Evolutionary conservation across 1,139 yeast species (phyloP).

Genomic region (Nakaseomyces delphensis): DNA sequence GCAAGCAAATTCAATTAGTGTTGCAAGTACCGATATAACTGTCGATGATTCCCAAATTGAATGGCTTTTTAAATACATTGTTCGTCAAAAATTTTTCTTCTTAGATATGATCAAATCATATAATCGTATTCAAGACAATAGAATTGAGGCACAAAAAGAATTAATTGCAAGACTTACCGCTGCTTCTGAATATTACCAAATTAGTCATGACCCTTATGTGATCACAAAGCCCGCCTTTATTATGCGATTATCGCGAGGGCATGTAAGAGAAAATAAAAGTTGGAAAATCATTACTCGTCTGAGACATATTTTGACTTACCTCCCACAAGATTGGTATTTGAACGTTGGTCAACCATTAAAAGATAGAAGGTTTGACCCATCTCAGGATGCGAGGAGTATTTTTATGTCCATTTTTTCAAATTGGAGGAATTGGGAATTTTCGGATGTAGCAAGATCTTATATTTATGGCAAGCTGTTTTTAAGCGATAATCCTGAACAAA

Average conservation of each 20-base stretch:
- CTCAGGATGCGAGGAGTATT: constrained; percentile 44
- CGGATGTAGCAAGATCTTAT: constrained; percentile 47
- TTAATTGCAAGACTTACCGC: constrained; percentile 40
- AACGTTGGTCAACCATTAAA: constrained; percentile 19
- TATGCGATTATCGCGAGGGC: constrained; percentile 59
- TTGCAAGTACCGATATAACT: constrained; percentile 33
- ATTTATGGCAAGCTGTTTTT: constrained; percentile 36
- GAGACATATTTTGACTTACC: constrained; percentile 56
- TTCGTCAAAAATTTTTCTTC: constrained; percentile 21
- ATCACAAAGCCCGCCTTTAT: constrained; percentile 82
- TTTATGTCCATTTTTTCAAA: constrained; percentile 52
- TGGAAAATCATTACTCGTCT: constrained; percentile 81
- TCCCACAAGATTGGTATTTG: constrained; percentile 49
- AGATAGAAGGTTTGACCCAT: constrained; percentile 33
- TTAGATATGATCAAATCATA: constrained; percentile 22
- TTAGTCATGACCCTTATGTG: constrained; percentile 81
- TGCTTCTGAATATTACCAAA: constrained; percentile 52
- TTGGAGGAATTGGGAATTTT: constrained; percentile 93
- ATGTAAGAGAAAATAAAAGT: constrained; percentile 70
- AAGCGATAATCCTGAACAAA: constrained; percentile 12
- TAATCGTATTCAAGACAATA: constrained; percentile 11
- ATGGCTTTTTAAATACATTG: constrained; percentile 35
- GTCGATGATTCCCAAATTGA: constrained; percentile 34
- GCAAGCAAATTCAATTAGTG: constrained; percentile 33
- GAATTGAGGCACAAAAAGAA: constrained; percentile 17